These are phyloP conservation scores for Fraxinus nigra DNA, from an alignment of 305 asterid genomes.

Conservation along the genomic window DNA sequence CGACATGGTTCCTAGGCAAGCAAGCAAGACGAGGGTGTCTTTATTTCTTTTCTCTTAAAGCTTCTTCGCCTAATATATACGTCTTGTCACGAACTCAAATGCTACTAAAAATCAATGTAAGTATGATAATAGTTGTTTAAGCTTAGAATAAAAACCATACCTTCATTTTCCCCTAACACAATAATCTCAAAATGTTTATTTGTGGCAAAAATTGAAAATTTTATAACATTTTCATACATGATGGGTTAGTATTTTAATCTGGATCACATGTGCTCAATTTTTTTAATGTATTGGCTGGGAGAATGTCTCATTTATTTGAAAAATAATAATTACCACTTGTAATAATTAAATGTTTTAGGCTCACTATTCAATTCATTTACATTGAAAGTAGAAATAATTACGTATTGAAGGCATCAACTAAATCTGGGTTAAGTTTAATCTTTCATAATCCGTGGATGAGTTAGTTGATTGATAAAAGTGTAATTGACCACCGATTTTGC, in stretches of 20 bases:
- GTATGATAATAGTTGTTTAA: too few relatives aligned
- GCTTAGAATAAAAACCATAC: neutral
- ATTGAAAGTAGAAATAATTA: neutral
- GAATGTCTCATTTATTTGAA: constrained; percentile 25
- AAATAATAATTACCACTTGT: constrained; percentile 9
- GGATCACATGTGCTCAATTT: constrained; percentile 11
- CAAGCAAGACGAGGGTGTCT: too few relatives aligned
- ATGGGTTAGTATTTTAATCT: neutral
- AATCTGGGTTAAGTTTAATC: too few relatives aligned
- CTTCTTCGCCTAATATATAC: too few relatives aligned
- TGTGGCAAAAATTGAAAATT: neutral
- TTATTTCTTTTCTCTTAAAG: too few relatives aligned
- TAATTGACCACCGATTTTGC: neutral
- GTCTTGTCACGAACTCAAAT: neutral
- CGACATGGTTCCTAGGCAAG: too few relatives aligned
- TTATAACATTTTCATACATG: neutral
- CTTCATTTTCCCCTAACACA: too few relatives aligned
- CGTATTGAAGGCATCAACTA: neutral
- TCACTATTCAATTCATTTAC: neutral
- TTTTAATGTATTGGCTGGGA: constrained; percentile 9
- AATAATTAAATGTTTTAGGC: constrained; percentile 22
- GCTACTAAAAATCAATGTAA: neutral
- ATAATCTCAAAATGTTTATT: neutral
- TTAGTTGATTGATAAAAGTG: neutral
- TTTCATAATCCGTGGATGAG: neutral